Conservation (phyloP, 2,329 filamentous ascomycete species). For the Ascochyta rabiei region DNA sequence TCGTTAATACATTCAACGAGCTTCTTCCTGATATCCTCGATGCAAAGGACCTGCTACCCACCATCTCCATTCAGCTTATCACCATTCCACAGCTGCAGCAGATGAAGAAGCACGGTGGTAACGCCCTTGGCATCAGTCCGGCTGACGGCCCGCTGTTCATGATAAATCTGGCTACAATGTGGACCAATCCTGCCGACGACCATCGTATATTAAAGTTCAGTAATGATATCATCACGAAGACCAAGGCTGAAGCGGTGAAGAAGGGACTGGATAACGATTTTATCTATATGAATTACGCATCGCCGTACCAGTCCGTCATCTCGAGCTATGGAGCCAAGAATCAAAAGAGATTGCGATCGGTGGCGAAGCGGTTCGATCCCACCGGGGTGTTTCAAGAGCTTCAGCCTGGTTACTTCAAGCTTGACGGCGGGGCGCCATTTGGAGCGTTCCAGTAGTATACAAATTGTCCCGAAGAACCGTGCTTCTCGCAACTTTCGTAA, state of each 20-base stretch:
- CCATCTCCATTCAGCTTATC: slow-evolving; percentile 37
- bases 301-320: slow-evolving; percentile 51
- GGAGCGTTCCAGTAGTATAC: background rate
- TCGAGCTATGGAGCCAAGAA: slow-evolving; percentile 51
- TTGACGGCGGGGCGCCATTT: slow-evolving; percentile 29
- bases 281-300: slow-evolving; percentile 58
- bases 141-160: slow-evolving; percentile 30
- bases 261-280: slow-evolving; percentile 24
- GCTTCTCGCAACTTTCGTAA: too few species aligned
- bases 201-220: slow-evolving; percentile 28
- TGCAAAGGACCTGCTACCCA: slow-evolving; percentile 21
- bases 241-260: slow-evolving; percentile 18
- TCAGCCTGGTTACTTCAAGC: slow-evolving; percentile 31
- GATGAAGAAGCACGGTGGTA: slow-evolving; percentile 40
- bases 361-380: slow-evolving; percentile 26
- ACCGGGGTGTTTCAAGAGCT: slow-evolving; percentile 27
- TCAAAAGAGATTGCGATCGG: slow-evolving; percentile 26
- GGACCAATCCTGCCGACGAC: slow-evolving; percentile 32
- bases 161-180: slow-evolving; percentile 29
- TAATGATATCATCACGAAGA: slow-evolving; percentile 23
- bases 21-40: slow-evolving; percentile 29
- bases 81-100: slow-evolving; percentile 26
- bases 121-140: slow-evolving; percentile 37
- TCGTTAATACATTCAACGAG: slow-evolving; percentile 29
- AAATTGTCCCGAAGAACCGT: background rate